Base-by-base conservation (phyloP, 495 filamentous ascomycete genomes). In the Sporormia fimetaria region DNA sequence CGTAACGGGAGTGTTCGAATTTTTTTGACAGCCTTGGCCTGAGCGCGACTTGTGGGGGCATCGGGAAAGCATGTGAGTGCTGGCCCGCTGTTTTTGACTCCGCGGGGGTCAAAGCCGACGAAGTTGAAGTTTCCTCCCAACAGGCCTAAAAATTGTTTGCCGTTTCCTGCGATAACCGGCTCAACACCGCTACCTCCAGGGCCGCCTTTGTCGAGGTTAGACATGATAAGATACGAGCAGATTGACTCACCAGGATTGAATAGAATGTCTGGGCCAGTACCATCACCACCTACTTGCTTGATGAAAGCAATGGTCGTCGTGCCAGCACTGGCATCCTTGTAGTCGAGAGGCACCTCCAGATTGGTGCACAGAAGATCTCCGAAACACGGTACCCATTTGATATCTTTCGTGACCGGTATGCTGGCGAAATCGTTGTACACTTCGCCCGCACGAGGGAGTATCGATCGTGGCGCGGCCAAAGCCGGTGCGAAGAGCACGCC, bases 81-180 rank as follows among this genome's bases (percentile, higher is more conserved):
- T 26, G 54, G 68, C 42, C 26, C 53, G 31, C 17, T 45, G 12
- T 42, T 39, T 27, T 51, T 65, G 46, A 54, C 57, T 36, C 44
- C 71, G 4, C 67, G 54, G 0, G 63, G 63, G 18, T 76, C 71
- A 56, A 58, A 70, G 52, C 68, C 63, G 59, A 78, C 58, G 17
- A 76, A 62, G 37, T 78, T 71, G 48, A 64, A 73, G 33, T 62
- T 14, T 14, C 4, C 14, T 11, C 38, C 38, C 14, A 49, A 21
- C 14, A 20, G 32, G 12, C 15, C 22, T 15, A 7, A n/a, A 21
- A 22, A 17, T 25, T 23, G 10, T 48, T 53, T 33, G 12, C 33
- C 12, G 7, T 22, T 28, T 38, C 65, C 64, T 21, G 59, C 60
- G 21, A 59, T 34, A 26, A 64, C 33, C 16, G 54, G 43, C 12